These are phyloP conservation scores for Fusarium dlaminii DNA, from an alignment of 2,329 filamentous ascomycete species.

Conservation along the genomic window DNA sequence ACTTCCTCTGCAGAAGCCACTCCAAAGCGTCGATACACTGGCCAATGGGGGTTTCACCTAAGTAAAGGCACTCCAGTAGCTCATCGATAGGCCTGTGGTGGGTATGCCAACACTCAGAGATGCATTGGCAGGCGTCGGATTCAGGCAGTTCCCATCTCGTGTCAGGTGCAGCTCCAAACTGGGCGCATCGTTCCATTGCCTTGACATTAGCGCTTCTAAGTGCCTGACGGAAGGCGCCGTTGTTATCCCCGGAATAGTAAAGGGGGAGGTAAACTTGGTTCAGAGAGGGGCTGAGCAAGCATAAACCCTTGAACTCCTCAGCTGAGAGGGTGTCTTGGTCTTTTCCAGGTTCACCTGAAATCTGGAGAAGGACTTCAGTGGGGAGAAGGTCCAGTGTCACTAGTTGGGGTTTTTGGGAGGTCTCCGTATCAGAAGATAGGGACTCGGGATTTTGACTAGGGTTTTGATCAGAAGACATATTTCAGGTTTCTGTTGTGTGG, in stretches of 20 bases:
- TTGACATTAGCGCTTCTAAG: not conserved
- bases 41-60: accelerated
- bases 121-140: accelerated
- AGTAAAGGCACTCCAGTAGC: not conserved
- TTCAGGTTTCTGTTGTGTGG: not conserved
- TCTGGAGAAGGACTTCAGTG: not conserved
- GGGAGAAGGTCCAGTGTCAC: not conserved
- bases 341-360: not conserved
- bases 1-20: not conserved
- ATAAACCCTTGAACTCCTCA: not conserved
- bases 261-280: not conserved
- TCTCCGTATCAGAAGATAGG: not conserved
- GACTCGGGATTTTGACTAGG: too few species aligned
- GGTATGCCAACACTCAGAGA: accelerated
- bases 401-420: not conserved
- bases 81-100: not conserved
- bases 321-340: not conserved
- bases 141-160: not conserved
- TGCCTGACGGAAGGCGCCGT: not conserved
- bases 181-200: not conserved
- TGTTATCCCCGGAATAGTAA: not conserved
- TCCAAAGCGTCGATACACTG: not conserved
- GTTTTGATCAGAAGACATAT: not conserved
- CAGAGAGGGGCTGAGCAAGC: not conserved
- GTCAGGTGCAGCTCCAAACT: not conserved